phyloP scores from a whole-genome alignment of 1,139 yeast genomes.

The Candida pseudoviswanathii region DNA sequence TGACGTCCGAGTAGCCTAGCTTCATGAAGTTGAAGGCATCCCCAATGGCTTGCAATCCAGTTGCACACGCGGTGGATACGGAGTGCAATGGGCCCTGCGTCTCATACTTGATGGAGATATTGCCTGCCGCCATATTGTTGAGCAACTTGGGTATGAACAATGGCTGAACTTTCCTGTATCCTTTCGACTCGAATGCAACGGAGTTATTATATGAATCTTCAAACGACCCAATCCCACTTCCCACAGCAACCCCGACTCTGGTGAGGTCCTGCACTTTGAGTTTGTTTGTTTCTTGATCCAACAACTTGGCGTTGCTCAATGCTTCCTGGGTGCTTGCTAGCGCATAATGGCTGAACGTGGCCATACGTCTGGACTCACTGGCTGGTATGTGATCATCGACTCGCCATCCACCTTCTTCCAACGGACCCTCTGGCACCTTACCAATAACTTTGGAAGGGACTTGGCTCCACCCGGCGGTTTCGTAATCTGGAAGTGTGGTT shows the following conservation, averaged over 20 bases:
- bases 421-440: conserved; percentile 59
- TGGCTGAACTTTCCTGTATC: conserved; percentile 80
- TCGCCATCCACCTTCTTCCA: conserved; percentile 54
- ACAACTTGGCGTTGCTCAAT: conserved; percentile 57
- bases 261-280: conserved; percentile 26
- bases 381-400: conserved; percentile 44
- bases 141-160: conserved; percentile 81
- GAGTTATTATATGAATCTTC: conserved; percentile 71
- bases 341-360: conserved; percentile 79
- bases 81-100: conserved; percentile 86
- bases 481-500: conserved; percentile 46
- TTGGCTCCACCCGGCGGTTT: conserved; percentile 45
- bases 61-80: conserved; percentile 94
- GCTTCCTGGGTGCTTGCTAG: conserved; percentile 80
- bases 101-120: conserved; percentile 76
- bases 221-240: conserved; percentile 92
- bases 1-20: conserved; percentile 79
- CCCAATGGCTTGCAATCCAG: conserved; percentile 92
- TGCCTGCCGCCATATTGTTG: conserved; percentile 95
- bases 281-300: conserved; percentile 22
- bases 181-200: conserved; percentile 48
- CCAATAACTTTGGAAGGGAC: conserved; percentile 83
- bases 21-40: conserved; percentile 84
- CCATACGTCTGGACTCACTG: conserved; percentile 59
- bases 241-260: conserved; percentile 74